Evolutionary conservation across 352 stramenopile genomes (phyloP).

Genomic region (Pythium phragmitis): DNA sequence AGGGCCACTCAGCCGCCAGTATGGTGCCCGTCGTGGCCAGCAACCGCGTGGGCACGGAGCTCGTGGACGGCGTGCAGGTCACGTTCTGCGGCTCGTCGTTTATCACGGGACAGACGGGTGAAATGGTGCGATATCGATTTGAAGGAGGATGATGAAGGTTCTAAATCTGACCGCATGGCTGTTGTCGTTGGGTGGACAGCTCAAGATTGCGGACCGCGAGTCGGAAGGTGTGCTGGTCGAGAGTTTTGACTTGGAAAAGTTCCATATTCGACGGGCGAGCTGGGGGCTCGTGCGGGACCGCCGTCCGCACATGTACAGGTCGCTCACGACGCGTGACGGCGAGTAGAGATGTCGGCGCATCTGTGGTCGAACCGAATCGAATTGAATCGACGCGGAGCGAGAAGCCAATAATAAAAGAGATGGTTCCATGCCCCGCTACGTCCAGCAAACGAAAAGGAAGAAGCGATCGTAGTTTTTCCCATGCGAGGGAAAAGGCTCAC

Average conservation of each 20-base stretch:
- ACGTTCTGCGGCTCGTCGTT: conserved; percentile 93
- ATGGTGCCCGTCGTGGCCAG: conserved; percentile 91
- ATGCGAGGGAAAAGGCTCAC: not conserved
- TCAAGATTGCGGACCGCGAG: conserved; percentile 86
- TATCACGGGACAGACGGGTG: conserved; percentile 90
- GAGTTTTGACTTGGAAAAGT: conserved; percentile 85
- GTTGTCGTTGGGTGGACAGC: conserved; percentile 30
- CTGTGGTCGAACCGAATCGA: not conserved
- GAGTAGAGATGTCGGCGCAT: conserved; percentile 2
- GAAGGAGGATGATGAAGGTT: conserved; percentile 1
- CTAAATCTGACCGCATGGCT: not conserved
- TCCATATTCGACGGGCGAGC: conserved; percentile 80
- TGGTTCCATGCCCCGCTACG: not conserved
- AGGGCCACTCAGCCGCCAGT: conserved; percentile 87
- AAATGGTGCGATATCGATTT: conserved; percentile 54
- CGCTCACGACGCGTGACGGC: conserved; percentile 83
- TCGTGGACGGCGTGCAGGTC: conserved; percentile 78
- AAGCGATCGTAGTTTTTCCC: not conserved
- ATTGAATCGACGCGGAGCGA: not conserved
- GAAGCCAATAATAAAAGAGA: not conserved
- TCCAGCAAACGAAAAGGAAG: not conserved
- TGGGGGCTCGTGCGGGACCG: conserved; percentile 89
- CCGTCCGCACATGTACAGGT: conserved; percentile 79
- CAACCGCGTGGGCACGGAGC: conserved; percentile 86
- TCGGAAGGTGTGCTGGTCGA: conserved; percentile 87